A percentile compares a stretch with the other conserved stretches of the same genome.
These are phyloP conservation scores for Cyphellophora europaea DNA, from an alignment of 2,329 filamentous ascomycete species.

Conservation along the genomic window DNA sequence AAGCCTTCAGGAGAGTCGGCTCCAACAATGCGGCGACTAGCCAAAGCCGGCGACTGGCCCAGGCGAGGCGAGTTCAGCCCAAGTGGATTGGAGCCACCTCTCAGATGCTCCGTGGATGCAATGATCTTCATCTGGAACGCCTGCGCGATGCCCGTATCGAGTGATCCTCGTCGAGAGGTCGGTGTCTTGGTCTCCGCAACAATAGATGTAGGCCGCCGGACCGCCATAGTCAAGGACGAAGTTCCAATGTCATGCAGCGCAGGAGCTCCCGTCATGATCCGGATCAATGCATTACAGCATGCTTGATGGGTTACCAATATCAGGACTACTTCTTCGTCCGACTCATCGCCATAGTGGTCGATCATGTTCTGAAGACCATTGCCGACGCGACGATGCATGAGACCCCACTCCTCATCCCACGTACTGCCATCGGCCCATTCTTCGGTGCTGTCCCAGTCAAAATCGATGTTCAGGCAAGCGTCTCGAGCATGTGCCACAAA, in stretches of 20 bases:
- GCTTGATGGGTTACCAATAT: conserved; percentile 89
- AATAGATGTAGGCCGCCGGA: conserved; percentile 38
- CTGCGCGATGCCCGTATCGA: conserved; percentile 32
- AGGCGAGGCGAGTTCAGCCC: conserved; percentile 17
- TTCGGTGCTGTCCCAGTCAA: conserved; percentile 90
- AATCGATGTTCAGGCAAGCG: conserved; percentile 77
- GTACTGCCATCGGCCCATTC: conserved; percentile 80
- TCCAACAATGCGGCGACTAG: conserved; percentile 14
- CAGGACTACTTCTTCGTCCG: conserved; percentile 65
- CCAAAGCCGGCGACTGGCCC: conserved; percentile 15
- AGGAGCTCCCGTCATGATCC: conserved; percentile 82
- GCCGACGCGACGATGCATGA: conserved; percentile 87
- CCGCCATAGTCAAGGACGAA: conserved; percentile 84
- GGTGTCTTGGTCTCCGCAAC: conserved; percentile 4
- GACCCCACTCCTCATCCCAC: conserved; percentile 88
- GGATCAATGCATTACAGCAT: conserved; percentile 90
- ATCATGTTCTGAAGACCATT: conserved; percentile 69
- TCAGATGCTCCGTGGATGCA: conserved; percentile 53
- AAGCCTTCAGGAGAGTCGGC: conserved; percentile 17
- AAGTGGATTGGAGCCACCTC: conserved; percentile 32
- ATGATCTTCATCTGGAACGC: conserved; percentile 51
- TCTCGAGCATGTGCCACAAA: conserved; percentile 88
- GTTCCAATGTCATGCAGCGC: conserved; percentile 84
- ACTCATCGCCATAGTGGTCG: conserved; percentile 65
- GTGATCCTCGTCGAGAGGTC: conserved; percentile 14